These are phyloP conservation scores for Quercus mongolica DNA, from an alignment of 306 rosid species.

Conservation along the genomic window DNA sequence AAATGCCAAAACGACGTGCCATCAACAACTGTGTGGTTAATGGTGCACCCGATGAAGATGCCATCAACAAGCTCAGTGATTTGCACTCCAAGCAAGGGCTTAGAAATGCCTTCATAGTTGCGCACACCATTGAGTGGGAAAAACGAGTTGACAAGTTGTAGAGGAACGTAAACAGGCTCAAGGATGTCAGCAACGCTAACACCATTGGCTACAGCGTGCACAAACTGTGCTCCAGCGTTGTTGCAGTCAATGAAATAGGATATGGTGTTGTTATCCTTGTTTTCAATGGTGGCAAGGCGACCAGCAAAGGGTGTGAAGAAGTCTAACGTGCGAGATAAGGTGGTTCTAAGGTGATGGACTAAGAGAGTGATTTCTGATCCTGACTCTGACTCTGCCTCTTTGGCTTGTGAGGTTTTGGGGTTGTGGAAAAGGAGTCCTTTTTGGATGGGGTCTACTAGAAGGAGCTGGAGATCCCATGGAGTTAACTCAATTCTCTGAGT, in stretches of 20 bases:
- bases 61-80: background rate
- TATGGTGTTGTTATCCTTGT: background rate
- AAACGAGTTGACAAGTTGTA: background rate
- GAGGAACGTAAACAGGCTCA: background rate
- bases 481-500: background rate
- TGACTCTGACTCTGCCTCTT: background rate
- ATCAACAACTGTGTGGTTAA: background rate
- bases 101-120: background rate
- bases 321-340: background rate
- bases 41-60: background rate
- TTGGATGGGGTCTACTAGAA: background rate
- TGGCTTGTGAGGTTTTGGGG: background rate
- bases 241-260: background rate
- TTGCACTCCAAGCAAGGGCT: background rate
- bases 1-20: background rate
- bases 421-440: background rate
- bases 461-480: background rate
- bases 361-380: background rate
- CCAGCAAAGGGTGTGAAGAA: background rate
- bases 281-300: constrained; percentile 3
- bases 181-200: background rate
- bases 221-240: background rate
- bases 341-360: background rate
- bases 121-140: background rate
- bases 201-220: background rate